Evolutionary conservation across 345 rosid species (phyloP).

Genomic region (Noccaea bulbosa): DNA sequence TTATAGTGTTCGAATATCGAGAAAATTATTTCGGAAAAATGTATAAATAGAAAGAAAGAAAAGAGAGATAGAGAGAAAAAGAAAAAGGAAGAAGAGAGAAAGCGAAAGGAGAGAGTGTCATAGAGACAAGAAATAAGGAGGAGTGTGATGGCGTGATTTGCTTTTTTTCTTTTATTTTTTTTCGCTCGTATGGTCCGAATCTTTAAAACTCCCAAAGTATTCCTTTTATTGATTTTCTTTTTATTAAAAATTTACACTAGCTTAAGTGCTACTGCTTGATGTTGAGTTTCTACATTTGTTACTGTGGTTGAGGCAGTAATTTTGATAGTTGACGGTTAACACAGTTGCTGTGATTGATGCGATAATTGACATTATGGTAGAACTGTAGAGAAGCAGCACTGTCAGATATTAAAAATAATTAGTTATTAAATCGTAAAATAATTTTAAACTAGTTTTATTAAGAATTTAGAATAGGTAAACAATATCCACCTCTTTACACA

Average conservation of each 20-base stretch:
- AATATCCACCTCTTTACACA: not conserved
- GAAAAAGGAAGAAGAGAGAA: conserved; percentile 40
- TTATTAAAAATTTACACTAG: not conserved
- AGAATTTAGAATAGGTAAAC: not conserved
- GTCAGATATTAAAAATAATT: not conserved
- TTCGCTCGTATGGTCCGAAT: conserved; percentile 13
- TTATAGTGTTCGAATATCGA: conserved; percentile 14
- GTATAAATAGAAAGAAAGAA: not conserved
- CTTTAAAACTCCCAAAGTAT: conserved; percentile 36
- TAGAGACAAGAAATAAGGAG: conserved; percentile 47
- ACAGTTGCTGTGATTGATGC: conserved; percentile 37
- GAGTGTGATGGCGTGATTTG: conserved; percentile 32
- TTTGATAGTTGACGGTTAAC: conserved; percentile 13
- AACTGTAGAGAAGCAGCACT: conserved; percentile 9
- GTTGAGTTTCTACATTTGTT: not conserved
- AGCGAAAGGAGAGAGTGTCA: conserved; percentile 59
- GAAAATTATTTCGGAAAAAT: conserved; percentile 4
- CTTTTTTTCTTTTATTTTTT: not conserved
- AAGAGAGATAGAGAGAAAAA: not conserved
- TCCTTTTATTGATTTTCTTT: not conserved
- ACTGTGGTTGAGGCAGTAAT: conserved; percentile 23
- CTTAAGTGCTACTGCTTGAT: not conserved
- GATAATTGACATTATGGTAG: conserved; percentile 35
- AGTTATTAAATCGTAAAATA: not conserved
- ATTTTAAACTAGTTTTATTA: not conserved